A percentile compares a stretch with the other conserved stretches of the same genome.
These are phyloP conservation scores for Teratosphaeria gauchensis DNA, from an alignment of 2,329 filamentous ascomycete genomes.

Conservation along the genomic window DNA sequence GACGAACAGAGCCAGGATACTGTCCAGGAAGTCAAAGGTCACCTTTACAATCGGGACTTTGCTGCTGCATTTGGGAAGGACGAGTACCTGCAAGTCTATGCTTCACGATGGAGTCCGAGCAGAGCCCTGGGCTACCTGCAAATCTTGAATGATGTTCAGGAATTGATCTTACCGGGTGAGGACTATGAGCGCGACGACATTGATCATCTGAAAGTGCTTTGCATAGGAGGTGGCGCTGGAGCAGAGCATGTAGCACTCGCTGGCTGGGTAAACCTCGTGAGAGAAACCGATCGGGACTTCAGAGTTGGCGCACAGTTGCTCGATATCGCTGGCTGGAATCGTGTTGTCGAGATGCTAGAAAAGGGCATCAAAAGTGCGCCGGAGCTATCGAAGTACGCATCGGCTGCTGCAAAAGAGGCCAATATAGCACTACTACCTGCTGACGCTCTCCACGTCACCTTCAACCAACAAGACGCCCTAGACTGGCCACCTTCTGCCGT, in stretches of 20 bases:
- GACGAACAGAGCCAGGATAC: slow-evolving; percentile 26
- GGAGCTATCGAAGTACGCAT: slow-evolving; percentile 38
- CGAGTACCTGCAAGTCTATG: slow-evolving; percentile 70
- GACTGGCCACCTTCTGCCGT: slow-evolving; percentile 30
- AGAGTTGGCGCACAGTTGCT: slow-evolving; percentile 51
- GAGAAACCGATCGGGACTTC: too few species aligned
- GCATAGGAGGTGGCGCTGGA: slow-evolving; percentile 56
- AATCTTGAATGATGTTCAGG: slow-evolving; percentile 37
- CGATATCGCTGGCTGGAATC: slow-evolving; percentile 71
- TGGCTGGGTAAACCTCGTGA: slow-evolving; percentile 32
- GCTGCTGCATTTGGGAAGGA: slow-evolving; percentile 62
- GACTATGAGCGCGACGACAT: background rate
- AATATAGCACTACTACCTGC: slow-evolving; percentile 29
- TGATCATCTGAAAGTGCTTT: slow-evolving; percentile 35
- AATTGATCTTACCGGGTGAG: slow-evolving; percentile 3
- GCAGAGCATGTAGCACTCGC: slow-evolving; percentile 58
- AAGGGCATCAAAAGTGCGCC: slow-evolving; percentile 44
- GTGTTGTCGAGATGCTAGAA: slow-evolving; percentile 51
- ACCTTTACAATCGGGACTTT: slow-evolving; percentile 82
- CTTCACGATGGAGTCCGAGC: slow-evolving; percentile 81
- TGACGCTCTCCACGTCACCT: slow-evolving; percentile 28
- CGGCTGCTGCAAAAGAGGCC: slow-evolving; percentile 33
- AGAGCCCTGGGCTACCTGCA: slow-evolving; percentile 72
- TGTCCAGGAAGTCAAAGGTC: slow-evolving; percentile 75
- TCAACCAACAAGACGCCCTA: slow-evolving; percentile 45